Evolutionary conservation across 1,139 yeast genomes (phyloP).

Genomic region (Wickerhamomyces sp.): DNA sequence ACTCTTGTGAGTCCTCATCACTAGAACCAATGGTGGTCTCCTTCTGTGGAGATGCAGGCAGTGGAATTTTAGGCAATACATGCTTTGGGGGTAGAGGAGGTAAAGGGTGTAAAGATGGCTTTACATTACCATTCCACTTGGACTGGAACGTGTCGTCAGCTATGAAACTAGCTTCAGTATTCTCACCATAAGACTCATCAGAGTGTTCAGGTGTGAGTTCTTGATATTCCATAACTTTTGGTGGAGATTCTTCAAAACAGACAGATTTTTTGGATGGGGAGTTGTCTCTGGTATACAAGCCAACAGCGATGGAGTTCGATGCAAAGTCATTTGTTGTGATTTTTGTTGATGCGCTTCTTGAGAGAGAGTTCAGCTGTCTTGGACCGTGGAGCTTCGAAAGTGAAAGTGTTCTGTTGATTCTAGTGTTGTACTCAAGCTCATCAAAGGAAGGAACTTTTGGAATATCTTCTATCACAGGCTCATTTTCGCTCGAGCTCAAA

Average conservation of each 20-base stretch:
- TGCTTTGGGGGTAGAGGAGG: constrained; percentile 26
- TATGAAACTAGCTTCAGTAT: constrained; percentile 19
- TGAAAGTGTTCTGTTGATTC: constrained; percentile 21
- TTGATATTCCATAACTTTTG: constrained; percentile 38
- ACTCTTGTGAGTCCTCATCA: constrained; percentile 17
- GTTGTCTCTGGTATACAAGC: constrained; percentile 16
- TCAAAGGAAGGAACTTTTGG: constrained; percentile 24
- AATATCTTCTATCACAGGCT: constrained; percentile 21
- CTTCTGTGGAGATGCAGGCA: constrained; percentile 22
- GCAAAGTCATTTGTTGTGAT: constrained; percentile 14
- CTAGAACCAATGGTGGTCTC: constrained; percentile 23
- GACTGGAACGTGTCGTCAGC: constrained; percentile 19
- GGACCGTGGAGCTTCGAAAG: constrained; percentile 24
- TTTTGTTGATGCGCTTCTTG: constrained; percentile 16
- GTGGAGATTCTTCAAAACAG: constrained; percentile 28
- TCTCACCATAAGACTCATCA: constrained; percentile 22
- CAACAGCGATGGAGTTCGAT: constrained; percentile 8
- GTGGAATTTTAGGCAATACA: constrained; percentile 7
- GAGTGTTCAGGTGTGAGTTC: constrained; percentile 33
- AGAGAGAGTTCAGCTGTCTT: constrained; percentile 18
- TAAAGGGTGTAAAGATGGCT: constrained; percentile 16
- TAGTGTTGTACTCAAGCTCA: constrained; percentile 23
- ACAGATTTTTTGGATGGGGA: constrained; percentile 31
- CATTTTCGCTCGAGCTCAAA: too few relatives aligned
- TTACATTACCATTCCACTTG: constrained; percentile 24